phyloP scores from a whole-genome alignment of 805 yeast species.

The Cyberlindnera mycetangii region DNA sequence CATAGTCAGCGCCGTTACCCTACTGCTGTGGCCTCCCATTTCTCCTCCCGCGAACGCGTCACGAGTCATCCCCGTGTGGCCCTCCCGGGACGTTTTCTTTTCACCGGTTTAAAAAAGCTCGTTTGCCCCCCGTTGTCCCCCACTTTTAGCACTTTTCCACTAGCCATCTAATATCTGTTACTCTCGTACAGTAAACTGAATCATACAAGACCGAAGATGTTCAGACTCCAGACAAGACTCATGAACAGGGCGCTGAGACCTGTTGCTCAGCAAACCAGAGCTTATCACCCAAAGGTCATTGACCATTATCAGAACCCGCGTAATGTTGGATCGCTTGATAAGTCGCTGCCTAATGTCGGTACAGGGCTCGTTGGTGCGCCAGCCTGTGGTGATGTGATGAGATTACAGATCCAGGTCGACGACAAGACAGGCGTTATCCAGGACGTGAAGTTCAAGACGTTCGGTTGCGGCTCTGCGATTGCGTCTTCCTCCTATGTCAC shows the following conservation, averaged over 20 bases:
- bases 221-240: constrained; percentile 22
- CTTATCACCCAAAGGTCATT: constrained; percentile 89
- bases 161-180: no score
- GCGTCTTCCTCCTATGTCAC: constrained; percentile 95
- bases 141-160: no score
- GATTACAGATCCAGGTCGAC: constrained; percentile 89
- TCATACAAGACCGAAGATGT: constrained; percentile 13
- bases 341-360: constrained; percentile 73
- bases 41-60: no score
- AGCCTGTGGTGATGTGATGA: constrained; percentile 99
- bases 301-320: constrained; percentile 97
- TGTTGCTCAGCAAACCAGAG: constrained; percentile 30
- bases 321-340: constrained; percentile 91
- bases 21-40: no score
- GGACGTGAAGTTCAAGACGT: constrained; percentile 96
- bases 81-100: no score
- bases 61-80: constrained; percentile 2
- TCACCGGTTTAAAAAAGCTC: no score
- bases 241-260: constrained; percentile 20
- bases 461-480: constrained; percentile 99
- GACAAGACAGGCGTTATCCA: constrained; percentile 87
- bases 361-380: constrained; percentile 99
- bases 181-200: no score
- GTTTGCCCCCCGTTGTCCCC: no score
- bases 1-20: constrained; percentile 9